A percentile compares a stretch with the other conserved stretches of the same genome.
These are phyloP conservation scores for Udeniomyces megalosporus DNA, from an alignment of 768 basidiomycete genomes.

Conservation along the genomic window DNA sequence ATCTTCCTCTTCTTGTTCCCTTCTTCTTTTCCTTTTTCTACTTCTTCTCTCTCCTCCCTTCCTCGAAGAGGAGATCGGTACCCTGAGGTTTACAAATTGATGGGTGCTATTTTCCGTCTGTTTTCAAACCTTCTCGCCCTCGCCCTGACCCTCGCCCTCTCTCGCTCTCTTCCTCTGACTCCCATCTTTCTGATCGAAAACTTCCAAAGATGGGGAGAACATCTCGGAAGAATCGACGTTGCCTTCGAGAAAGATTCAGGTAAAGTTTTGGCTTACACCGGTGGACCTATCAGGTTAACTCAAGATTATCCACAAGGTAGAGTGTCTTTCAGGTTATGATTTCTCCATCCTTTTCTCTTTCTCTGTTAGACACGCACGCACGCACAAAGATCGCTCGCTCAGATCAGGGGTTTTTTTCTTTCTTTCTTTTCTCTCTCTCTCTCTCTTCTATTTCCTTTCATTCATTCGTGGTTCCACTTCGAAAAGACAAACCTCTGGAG, in stretches of 20 bases:
- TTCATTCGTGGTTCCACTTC: neutral
- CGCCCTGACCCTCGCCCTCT: too few relatives aligned
- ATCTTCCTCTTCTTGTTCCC: neutral
- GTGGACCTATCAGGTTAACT: constrained; percentile 35
- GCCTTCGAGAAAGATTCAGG: constrained; percentile 31
- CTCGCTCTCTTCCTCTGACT: neutral
- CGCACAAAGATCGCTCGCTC: too few relatives aligned
- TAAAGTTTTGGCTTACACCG: constrained; percentile 33
- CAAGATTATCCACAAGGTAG: constrained; percentile 19
- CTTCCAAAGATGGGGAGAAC: constrained; percentile 34
- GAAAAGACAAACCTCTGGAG: constrained; percentile 29
- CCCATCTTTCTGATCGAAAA: neutral
- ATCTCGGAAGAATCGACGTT: constrained; percentile 36
- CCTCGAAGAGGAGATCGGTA: too few relatives aligned
- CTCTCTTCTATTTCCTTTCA: neutral
- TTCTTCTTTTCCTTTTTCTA: neutral
- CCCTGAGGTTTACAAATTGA: too few relatives aligned
- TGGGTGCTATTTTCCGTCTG: too few relatives aligned
- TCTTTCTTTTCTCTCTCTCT: neutral
- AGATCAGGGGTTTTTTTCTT: neutral
- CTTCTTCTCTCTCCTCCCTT: neutral
- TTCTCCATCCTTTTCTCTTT: neutral
- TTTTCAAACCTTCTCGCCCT: too few relatives aligned
- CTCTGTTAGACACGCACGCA: too few relatives aligned
- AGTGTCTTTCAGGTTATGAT: neutral